A percentile compares a stretch with the other conserved stretches of the same genome.
These are phyloP conservation scores for Candida cerambycidarum DNA, from an alignment of 805 yeast species.

Conservation along the genomic window DNA sequence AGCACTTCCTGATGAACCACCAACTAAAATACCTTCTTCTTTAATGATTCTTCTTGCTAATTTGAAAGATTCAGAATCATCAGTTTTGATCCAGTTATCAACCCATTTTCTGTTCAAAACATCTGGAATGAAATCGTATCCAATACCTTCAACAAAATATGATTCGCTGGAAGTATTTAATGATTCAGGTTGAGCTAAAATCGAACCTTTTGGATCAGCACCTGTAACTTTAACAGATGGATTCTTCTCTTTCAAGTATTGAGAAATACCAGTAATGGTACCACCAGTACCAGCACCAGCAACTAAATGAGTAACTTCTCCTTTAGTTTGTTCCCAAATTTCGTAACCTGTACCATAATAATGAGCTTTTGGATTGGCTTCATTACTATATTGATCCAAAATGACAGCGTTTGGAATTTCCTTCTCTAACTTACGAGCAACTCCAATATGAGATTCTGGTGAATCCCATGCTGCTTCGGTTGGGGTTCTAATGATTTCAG, in stretches of 20 bases:
- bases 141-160: slow-evolving; percentile 87
- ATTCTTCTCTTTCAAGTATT: slow-evolving; percentile 71
- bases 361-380: slow-evolving; percentile 80
- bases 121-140: slow-evolving; percentile 85
- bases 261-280: slow-evolving; percentile 89
- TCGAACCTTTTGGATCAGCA: slow-evolving; percentile 88
- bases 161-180: slow-evolving; percentile 58
- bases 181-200: slow-evolving; percentile 74
- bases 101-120: slow-evolving; percentile 66
- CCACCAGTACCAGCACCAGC: slow-evolving; percentile 98
- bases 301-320: slow-evolving; percentile 68
- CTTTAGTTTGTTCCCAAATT: slow-evolving; percentile 77
- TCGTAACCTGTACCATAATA: slow-evolving; percentile 82
- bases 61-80: slow-evolving; percentile 75
- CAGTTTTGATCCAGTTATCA: slow-evolving; percentile 84
- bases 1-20: slow-evolving; percentile 89
- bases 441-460: slow-evolving; percentile 89
- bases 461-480: slow-evolving; percentile 93
- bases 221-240: slow-evolving; percentile 62
- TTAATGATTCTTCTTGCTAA: slow-evolving; percentile 79
- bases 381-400: slow-evolving; percentile 78
- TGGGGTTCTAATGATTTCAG: slow-evolving; percentile 88
- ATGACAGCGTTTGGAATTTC: slow-evolving; percentile 85
- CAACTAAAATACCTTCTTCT: slow-evolving; percentile 84
- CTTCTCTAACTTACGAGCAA: slow-evolving; percentile 73